phyloP scores from a whole-genome alignment of 164 flowering plant species.

The Vitis riparia region DNA sequence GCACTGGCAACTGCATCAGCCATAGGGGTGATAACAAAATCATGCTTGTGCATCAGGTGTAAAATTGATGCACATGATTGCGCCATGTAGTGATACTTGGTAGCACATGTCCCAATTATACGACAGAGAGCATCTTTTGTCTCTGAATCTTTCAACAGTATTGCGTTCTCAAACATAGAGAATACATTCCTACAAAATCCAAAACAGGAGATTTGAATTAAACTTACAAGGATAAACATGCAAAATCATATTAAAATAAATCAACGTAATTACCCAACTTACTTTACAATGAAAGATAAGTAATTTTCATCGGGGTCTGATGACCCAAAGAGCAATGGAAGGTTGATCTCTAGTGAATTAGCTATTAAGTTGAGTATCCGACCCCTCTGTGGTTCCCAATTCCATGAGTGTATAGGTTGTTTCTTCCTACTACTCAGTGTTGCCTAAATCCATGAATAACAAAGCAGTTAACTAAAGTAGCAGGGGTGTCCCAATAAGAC shows the following conservation, averaged over 20 bases:
- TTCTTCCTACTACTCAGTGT: conserved; percentile 55
- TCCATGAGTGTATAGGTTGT: conserved; percentile 58
- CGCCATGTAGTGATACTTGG: conserved; percentile 72
- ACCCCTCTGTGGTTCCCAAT: conserved; percentile 85
- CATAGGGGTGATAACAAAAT: conserved; percentile 62
- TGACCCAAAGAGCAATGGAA: conserved; percentile 82
- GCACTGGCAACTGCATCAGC: conserved; percentile 84
- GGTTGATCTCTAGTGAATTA: conserved; percentile 86
- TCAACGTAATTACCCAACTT: conserved; percentile 25
- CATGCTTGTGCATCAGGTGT: conserved; percentile 84
- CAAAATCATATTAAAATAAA: background rate
- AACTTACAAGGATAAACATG: background rate
- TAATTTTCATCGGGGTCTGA: conserved; percentile 83
- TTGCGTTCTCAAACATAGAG: conserved; percentile 75
- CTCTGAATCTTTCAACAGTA: conserved; percentile 62
- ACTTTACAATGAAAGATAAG: conserved; percentile 77
- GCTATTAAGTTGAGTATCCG: conserved; percentile 73
- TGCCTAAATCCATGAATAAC: conserved; percentile 34
- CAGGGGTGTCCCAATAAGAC: too few relatives aligned
- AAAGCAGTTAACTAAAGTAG: background rate
- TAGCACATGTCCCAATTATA: conserved; percentile 83
- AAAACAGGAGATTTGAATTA: background rate
- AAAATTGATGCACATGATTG: conserved; percentile 90
- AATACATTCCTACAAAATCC: conserved; percentile 58
- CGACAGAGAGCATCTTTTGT: conserved; percentile 83